Percentiles rank a stretch among this genome's conserved stretches.
Evolutionary conservation across 495 filamentous ascomycete genomes (phyloP).

Genomic region (Penicillium angulare): DNA sequence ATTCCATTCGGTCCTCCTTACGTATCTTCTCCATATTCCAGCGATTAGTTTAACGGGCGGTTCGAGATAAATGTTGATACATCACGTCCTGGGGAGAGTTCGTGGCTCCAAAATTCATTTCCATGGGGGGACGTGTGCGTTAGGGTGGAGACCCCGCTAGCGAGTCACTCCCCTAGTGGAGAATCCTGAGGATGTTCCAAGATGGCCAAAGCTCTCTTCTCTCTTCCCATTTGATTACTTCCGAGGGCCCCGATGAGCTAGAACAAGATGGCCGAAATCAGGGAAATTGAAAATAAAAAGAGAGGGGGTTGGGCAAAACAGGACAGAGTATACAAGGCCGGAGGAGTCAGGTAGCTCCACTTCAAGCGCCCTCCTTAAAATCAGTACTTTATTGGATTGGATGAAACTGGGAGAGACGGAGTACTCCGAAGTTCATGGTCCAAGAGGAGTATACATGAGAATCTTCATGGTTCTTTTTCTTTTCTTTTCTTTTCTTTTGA

Average conservation of each 20-base stretch:
- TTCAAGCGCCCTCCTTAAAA: neutral
- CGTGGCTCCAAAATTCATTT: neutral
- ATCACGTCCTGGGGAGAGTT: slow-evolving; percentile 13
- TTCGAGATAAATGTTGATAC: slow-evolving; percentile 9
- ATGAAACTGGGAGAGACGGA: too few relatives aligned
- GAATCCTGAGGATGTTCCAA: neutral
- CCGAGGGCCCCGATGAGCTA: slow-evolving; percentile 2
- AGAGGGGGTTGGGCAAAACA: neutral
- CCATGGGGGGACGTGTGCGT: neutral
- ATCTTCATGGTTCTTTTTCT: too few relatives aligned
- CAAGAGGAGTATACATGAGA: too few relatives aligned
- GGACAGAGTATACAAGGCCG: too few relatives aligned
- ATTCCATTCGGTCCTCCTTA: too few relatives aligned
- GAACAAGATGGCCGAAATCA: neutral
- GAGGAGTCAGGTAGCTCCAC: neutral
- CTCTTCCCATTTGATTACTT: neutral
- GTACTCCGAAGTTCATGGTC: too few relatives aligned
- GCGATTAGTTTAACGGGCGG: too few relatives aligned
- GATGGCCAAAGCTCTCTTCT: neutral
- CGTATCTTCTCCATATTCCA: too few relatives aligned
- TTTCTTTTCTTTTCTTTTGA: too few relatives aligned
- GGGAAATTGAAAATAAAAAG: neutral
- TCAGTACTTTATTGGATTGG: too few relatives aligned
- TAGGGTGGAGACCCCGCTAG: neutral
- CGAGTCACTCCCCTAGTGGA: neutral